Base-by-base conservation (phyloP, 305 asterid species). In the Rubia tinctorum region DNA sequence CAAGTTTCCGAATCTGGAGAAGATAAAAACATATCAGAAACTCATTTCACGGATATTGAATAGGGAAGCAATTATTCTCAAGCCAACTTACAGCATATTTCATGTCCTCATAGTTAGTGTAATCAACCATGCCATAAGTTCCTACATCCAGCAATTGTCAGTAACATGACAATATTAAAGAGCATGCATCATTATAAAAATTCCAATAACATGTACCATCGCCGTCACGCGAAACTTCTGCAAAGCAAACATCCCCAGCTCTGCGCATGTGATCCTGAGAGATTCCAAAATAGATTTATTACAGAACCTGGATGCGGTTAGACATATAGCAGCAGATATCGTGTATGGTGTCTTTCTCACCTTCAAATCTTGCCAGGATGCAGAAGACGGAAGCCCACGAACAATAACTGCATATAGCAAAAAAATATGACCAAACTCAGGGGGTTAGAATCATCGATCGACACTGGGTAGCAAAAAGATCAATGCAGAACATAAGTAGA, bases 361-460 rank as follows among this genome's bases (percentile, higher is more conserved):
- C 98, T 95, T 95, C 87, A 95, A 79, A 87, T 95, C 97, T 82
- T 95, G 99, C 99, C 99, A 95, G 58, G 99, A 95, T 66, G 99
- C 99, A 78, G 98, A 95, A 72, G 98, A 93, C 68, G 99, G 99
- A 80, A 95, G 98, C 60, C 97, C 95, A 49, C 97, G 97, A 7
- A 95, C 91, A 77, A 95, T 76, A 80, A 91, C 99, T 95, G 95
- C 86, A 81, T 84, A 81, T 17, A 71, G 1, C 30, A 42, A 40
- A 71, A 77, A 80, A 7, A 78, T 11, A 66, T 37, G 73, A 69
- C 67, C 45, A 75, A 23, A 69, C 20, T 20, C 43, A 67, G 75
- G 53, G 43, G 69, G 68, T 56, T 42, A 56, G 45, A 44, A 58
- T 23, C 27, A 65, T 15, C 17, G 47, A 69, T 20, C 7, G 44